phyloP scores from a whole-genome alignment of 2,329 filamentous ascomycete species.

The Fusarium sp. region DNA sequence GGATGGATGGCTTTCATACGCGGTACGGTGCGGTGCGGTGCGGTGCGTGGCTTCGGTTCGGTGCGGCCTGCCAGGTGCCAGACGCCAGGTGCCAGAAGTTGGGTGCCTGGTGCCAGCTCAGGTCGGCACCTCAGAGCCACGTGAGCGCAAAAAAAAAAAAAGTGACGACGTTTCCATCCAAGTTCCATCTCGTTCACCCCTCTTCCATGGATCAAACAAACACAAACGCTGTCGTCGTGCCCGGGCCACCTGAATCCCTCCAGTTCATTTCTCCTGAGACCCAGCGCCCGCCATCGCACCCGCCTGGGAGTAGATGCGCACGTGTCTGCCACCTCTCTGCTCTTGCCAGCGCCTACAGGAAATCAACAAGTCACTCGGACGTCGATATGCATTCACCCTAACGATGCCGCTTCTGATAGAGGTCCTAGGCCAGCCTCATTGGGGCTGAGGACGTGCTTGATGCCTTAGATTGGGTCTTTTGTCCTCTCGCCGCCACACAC shows the following conservation, averaged over 20 bases:
- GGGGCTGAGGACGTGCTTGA: constrained; percentile 19
- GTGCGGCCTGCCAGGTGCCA: constrained; percentile 3
- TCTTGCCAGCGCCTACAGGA: not conserved
- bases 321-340: constrained; percentile 1
- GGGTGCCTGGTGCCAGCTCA: constrained; percentile 14
- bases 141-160: constrained; percentile 23
- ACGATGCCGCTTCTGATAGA: not conserved
- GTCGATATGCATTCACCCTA: not conserved
- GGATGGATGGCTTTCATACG: constrained; percentile 16
- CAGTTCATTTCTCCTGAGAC: constrained; percentile 17
- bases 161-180: constrained; percentile 28
- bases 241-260: constrained; percentile 25
- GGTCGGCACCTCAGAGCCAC: constrained; percentile 21
- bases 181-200: constrained; percentile 38
- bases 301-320: constrained; percentile 3
- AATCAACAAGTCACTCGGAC: constrained; percentile 4
- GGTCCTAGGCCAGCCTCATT: constrained; percentile 29
- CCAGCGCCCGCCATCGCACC: constrained; percentile 21
- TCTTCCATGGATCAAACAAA: constrained; percentile 38
- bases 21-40: not conserved
- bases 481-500: constrained; percentile 24
- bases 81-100: constrained; percentile 4
- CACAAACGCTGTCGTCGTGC: constrained; percentile 15
- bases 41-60: constrained; percentile 2
- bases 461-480: constrained; percentile 14